Conservation (phyloP, 225 moss, liverwort and hornwort species). For the Antitrichia curtipendula region DNA sequence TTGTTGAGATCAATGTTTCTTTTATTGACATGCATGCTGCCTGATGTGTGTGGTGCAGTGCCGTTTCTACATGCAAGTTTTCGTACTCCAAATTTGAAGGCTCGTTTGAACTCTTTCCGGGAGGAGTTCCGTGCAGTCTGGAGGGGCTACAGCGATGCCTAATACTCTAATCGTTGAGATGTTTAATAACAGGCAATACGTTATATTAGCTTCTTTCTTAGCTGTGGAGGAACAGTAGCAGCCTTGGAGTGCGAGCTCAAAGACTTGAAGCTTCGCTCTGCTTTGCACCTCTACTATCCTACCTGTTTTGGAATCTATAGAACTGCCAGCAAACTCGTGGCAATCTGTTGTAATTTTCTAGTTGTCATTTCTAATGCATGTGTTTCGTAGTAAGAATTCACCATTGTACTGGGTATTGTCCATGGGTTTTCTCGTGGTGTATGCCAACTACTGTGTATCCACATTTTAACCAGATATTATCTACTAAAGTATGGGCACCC, state of each 20-base stretch:
- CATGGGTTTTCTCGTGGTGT: background rate
- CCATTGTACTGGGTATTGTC: background rate
- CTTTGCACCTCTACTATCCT: background rate
- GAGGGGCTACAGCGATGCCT: constrained; percentile 65
- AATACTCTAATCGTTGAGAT: background rate
- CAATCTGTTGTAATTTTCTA: constrained; percentile 19
- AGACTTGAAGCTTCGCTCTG: constrained; percentile 3
- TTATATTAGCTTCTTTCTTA: background rate
- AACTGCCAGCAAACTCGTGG: constrained; percentile 21
- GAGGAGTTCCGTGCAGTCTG: constrained; percentile 65
- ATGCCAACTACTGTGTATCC: background rate
- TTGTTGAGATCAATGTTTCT: background rate
- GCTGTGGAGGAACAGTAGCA: constrained; percentile 3
- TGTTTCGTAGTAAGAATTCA: background rate
- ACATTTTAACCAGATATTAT: background rate
- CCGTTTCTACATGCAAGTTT: constrained; percentile 57
- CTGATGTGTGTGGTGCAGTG: constrained; percentile 20
- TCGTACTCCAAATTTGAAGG: constrained; percentile 66
- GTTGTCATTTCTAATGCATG: constrained; percentile 1
- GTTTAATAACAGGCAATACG: background rate
- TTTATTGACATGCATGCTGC: background rate
- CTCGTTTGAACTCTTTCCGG: constrained; percentile 54
- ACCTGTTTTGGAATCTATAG: constrained; percentile 9
- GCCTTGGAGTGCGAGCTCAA: constrained; percentile 11
- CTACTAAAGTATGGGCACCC: no score